Conservation (phyloP, 768 basidiomycete genomes). For the Steccherinum ochraceum region DNA sequence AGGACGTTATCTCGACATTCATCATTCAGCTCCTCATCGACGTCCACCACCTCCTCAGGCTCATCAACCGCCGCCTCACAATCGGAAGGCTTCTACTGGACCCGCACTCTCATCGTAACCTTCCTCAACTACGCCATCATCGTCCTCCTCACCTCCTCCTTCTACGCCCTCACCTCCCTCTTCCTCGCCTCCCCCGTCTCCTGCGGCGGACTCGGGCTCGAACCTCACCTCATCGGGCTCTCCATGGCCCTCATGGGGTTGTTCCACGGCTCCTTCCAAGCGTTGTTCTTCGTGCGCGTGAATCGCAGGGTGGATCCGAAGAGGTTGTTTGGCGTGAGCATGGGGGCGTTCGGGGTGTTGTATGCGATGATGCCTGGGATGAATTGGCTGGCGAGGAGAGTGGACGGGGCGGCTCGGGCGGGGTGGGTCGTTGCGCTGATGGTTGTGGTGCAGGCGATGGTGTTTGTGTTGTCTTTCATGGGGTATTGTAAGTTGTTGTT, state of each 20-base stretch:
- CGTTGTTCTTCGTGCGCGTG: constrained; percentile 26
- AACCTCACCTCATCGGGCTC: constrained; percentile 29
- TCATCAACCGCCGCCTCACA: constrained; percentile 19
- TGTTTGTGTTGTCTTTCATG: neutral
- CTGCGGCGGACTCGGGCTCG: constrained; percentile 31
- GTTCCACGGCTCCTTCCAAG: constrained; percentile 26
- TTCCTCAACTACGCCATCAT: constrained; percentile 33
- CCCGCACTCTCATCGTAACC: constrained; percentile 21
- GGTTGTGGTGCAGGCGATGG: neutral
- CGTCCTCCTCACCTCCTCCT: constrained; percentile 29
- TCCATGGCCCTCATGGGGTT: constrained; percentile 30
- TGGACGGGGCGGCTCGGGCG: too few relatives aligned
- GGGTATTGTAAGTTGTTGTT: neutral
- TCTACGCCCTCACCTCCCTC: constrained; percentile 30
- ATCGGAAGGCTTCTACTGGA: constrained; percentile 1
- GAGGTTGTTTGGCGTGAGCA: constrained; percentile 11
- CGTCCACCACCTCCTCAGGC: neutral
- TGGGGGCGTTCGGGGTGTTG: neutral
- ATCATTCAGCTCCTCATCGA: neutral
- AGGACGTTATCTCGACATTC: constrained; percentile 4
- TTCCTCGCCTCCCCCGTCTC: constrained; percentile 32
- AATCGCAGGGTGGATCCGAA: constrained; percentile 25
- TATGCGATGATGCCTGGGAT: neutral
- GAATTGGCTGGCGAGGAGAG: neutral
- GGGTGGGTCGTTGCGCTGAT: neutral